Percentiles rank a stretch among this genome's conserved stretches.
Conservation (phyloP, 2,329 filamentous ascomycete species). For the Paracoccidioides brasiliensis region DNA sequence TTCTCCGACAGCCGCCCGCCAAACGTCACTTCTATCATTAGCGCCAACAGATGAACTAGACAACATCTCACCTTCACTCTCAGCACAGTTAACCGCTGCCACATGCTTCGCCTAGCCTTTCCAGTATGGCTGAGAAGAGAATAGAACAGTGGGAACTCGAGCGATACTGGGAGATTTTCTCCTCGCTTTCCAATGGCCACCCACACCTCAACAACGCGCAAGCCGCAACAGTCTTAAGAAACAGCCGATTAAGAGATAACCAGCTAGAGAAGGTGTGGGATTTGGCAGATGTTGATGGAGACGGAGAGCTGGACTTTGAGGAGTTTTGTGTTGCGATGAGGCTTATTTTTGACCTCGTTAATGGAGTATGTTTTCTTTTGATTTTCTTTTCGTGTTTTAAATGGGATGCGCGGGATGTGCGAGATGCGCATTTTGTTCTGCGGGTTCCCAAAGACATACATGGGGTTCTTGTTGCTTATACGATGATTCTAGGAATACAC, state of each 20-base stretch:
- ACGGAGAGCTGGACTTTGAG: slow-evolving; percentile 96
- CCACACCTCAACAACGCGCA: slow-evolving; percentile 55
- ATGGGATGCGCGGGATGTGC: slow-evolving; percentile 1
- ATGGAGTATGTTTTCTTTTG: slow-evolving; percentile 52
- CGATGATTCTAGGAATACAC: slow-evolving; percentile 54
- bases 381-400: not conserved
- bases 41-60: not conserved
- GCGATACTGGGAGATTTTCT: slow-evolving; percentile 70
- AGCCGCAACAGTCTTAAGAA: slow-evolving; percentile 59
- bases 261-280: slow-evolving; percentile 98
- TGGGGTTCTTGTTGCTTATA: not conserved
- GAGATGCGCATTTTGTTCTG: not conserved
- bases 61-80: not conserved
- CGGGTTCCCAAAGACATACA: not conserved
- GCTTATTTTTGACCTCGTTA: slow-evolving; percentile 91
- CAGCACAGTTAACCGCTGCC: not conserved
- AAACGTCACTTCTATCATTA: not conserved
- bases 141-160: slow-evolving; percentile 65
- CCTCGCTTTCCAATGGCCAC: slow-evolving; percentile 51
- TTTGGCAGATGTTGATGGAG: slow-evolving; percentile 89
- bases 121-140: slow-evolving; percentile 31
- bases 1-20: not conserved
- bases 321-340: slow-evolving; percentile 99
- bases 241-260: slow-evolving; percentile 57
- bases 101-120: not conserved